Evolutionary conservation across 2,329 filamentous ascomycete species (phyloP), one percentile per base, ranked within the genome.

Genomic region (Beauveria asiatica): DNA sequence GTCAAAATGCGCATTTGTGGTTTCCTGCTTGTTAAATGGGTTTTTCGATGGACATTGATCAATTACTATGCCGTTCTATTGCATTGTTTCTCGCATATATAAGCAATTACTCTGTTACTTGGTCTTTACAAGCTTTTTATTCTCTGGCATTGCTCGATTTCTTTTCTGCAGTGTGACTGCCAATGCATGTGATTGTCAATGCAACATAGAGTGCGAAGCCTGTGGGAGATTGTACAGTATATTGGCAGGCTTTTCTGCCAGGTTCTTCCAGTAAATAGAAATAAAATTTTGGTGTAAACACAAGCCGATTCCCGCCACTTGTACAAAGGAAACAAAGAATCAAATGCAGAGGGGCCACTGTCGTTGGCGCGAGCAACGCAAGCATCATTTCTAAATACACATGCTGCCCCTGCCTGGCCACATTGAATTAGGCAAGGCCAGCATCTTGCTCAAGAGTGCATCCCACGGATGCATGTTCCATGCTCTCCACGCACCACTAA

Each of bases 361-460:
- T 16, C 19, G 37, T 49, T 33, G 56, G 13, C 48, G 11, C 44
- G 52, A 41, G 48, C 56, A 44, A 44, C 33, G 33, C 33, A 37
- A 16, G 33, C 33, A 37, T 13, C 33, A 23, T 11, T 52, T 44
- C 48, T 52, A 59, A 59, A 59, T 59, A 52, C 56, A 59, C 46
- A 42, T 39, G 25, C 25, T 52, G n/a, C 21, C 46, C 21, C 37
- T 33, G 33, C 37, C 46, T 57, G 37, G 2, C n/a, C 21, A 46
- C 13, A 25, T 46, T 8, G 41, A 13, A 30, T 2, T 2, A 37
- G 33, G 27, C 9, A 56, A 19, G 4, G 3, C 4, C 41, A 5
- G 16, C 42, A 19, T 46, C 37, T 48, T 39, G 16, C n/a, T 42
- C 11, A 3, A 10, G n/a, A 21, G 30, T 39, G 30, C 9, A 46